These are phyloP conservation scores for Dipodascus albidus DNA, from an alignment of 805 yeast genomes.

Conservation along the genomic window DNA sequence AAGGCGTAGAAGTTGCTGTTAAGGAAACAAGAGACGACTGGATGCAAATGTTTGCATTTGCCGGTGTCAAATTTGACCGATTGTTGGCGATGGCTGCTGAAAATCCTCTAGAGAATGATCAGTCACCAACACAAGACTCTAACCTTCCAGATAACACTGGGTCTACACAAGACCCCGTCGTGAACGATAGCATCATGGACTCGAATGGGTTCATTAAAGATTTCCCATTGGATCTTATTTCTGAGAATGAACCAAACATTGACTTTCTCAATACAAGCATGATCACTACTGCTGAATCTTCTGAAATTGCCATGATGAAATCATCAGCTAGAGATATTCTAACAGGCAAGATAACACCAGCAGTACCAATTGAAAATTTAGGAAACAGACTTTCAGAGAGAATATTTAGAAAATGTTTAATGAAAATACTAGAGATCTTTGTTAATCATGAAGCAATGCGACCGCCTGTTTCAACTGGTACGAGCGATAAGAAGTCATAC, in stretches of 20 bases:
- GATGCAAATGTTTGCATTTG: slow-evolving; percentile 11
- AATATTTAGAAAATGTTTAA: not conserved
- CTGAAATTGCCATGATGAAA: not conserved
- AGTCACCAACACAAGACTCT: not conserved
- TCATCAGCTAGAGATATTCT: not conserved
- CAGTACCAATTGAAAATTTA: not conserved
- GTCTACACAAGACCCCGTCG: not conserved
- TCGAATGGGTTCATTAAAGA: slow-evolving; percentile 2
- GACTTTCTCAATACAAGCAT: too few species aligned
- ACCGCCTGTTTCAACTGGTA: not conserved
- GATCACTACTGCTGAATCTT: not conserved
- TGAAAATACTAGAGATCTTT: not conserved
- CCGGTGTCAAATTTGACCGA: slow-evolving; percentile 9
- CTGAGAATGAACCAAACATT: not conserved
- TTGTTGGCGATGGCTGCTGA: slow-evolving; percentile 1
- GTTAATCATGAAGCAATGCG: not conserved
- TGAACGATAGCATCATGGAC: not conserved
- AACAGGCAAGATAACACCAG: not conserved
- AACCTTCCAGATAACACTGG: not conserved
- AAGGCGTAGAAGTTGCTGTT: slow-evolving; percentile 10
- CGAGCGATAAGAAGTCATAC: not conserved
- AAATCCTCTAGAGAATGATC: not conserved
- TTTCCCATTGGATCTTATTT: not conserved
- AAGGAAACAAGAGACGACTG: slow-evolving; percentile 9
- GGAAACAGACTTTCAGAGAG: not conserved